Conservation (phyloP, 2,329 filamentous ascomycete species). For the Alternaria sp. region DNA sequence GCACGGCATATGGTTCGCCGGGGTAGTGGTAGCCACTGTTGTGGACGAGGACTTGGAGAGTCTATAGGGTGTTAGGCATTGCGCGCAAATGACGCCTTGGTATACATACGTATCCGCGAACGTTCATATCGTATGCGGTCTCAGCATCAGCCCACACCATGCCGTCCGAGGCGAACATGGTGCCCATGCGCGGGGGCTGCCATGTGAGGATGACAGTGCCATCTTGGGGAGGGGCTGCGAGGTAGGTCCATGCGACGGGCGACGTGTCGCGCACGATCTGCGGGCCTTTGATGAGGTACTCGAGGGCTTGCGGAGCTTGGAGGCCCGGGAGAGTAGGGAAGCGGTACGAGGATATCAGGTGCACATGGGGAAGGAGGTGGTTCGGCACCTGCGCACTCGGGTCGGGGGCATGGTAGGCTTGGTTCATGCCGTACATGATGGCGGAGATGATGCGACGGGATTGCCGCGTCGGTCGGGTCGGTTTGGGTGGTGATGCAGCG, state of each 20-base stretch:
- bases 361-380: slow-evolving; percentile 77
- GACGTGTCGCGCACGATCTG: slow-evolving; percentile 83
- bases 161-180: slow-evolving; percentile 86
- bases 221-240: slow-evolving; percentile 76
- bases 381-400: slow-evolving; percentile 45
- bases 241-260: slow-evolving; percentile 91
- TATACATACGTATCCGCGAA: slow-evolving; percentile 67
- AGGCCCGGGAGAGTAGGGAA: slow-evolving; percentile 77
- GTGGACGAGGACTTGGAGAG: slow-evolving; percentile 86
- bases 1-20: slow-evolving; percentile 73
- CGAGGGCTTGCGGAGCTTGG: slow-evolving; percentile 76
- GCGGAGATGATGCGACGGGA: slow-evolving; percentile 31
- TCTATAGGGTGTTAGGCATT: slow-evolving; percentile 58
- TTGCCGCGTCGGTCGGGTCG: slow-evolving; percentile 23
- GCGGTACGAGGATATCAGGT: slow-evolving; percentile 82
- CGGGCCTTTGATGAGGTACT: slow-evolving; percentile 82
- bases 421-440: slow-evolving; percentile 46
- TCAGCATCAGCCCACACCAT: slow-evolving; percentile 90
- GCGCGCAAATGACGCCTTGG: background rate
- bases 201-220: slow-evolving; percentile 85
- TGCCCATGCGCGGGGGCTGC: slow-evolving; percentile 75
- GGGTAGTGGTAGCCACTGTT: slow-evolving; percentile 79
- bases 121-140: slow-evolving; percentile 75
- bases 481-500: slow-evolving; percentile 15
- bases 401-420: slow-evolving; percentile 39